Conservation (phyloP, 164 flowering plant genomes). For the Sextonia rubra region DNA sequence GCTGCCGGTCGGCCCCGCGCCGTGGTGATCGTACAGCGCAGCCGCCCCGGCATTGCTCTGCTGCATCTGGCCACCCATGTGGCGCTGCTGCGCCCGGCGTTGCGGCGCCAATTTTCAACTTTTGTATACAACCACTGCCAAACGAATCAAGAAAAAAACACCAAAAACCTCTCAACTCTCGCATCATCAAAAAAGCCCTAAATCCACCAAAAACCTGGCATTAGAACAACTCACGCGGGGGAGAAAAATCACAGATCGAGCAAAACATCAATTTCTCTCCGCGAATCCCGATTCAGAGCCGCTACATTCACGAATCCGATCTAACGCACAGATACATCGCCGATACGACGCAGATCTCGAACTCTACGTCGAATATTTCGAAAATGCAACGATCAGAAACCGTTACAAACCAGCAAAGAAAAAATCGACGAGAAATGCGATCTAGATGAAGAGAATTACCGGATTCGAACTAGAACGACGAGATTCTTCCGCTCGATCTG, state of each 20-base stretch:
- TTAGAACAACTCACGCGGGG: constrained; percentile 26
- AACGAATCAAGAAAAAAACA: neutral
- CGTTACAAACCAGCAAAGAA: neutral
- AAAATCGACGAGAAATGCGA: neutral
- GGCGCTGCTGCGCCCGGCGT: constrained; percentile 81
- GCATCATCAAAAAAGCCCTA: neutral
- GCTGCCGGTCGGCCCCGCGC: constrained; percentile 41
- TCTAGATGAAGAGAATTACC: neutral
- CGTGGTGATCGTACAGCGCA: constrained; percentile 42
- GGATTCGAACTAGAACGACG: neutral
- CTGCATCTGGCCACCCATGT: constrained; percentile 98
- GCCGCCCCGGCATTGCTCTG: constrained; percentile 84
- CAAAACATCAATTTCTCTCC: constrained; percentile 33
- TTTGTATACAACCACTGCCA: constrained; percentile 24
- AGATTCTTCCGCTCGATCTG: neutral
- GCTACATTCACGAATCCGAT: neutral
- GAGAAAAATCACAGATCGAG: constrained; percentile 37
- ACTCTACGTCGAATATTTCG: neutral
- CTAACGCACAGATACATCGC: neutral
- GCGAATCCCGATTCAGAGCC: constrained; percentile 10
- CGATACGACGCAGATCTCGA: constrained; percentile 8
- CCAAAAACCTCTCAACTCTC: neutral
- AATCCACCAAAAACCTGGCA: neutral
- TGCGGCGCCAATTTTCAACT: constrained; percentile 93
- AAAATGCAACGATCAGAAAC: neutral